Base-by-base conservation (phyloP, 2,329 filamentous ascomycete genomes). In the Fusarium miscanthi region DNA sequence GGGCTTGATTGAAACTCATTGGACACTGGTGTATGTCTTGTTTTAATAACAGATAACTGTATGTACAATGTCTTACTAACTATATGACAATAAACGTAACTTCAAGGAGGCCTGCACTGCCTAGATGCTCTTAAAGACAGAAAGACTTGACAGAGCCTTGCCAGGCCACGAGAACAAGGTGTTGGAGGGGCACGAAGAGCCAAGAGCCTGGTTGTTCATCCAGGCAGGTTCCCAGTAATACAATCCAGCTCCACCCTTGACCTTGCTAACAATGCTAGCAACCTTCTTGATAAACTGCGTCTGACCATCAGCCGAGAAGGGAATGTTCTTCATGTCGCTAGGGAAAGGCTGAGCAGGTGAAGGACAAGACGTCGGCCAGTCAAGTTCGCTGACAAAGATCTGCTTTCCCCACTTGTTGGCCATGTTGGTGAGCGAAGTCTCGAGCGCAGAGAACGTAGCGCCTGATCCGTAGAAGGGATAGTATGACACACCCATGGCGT, bases 191-290 rank as follows among this genome's bases (percentile, higher is more conserved):
- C 91, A 93, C 45, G 89, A 91, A 23, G 90, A 92, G 4, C 91
- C 91, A 57, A 93, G 80, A 1, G 80, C 86, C 16, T 87, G 86
- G 80, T 93, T 93, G 45, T 89, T 84, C 69, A 93, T 84, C 91
- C 91, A 94, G 2, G 88, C 89, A 1, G 91, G 91, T 78, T 94
- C 92, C 92, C 92, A 94, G 73, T 93, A 94, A 69, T 91, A 93
- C 12, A 94, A 48, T 0, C 91, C 92, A 33, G 83, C 80, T 0
- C 90, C 90, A 3, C 86, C 85, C 3, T 80, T 83, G 1, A 89
- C 86, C 3, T 81, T 85, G 3, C 83, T 82, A 0, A 93, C 86
- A 2, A 89, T 82, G 3, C 82, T 82, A 0, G 90, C 90, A 23
- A 94, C 85, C 63, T 87, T 81, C 79, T 88, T 83, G 59, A 94